Evolutionary conservation across 768 basidiomycete genomes (phyloP).

Genomic region (Boletus coccyginus): DNA sequence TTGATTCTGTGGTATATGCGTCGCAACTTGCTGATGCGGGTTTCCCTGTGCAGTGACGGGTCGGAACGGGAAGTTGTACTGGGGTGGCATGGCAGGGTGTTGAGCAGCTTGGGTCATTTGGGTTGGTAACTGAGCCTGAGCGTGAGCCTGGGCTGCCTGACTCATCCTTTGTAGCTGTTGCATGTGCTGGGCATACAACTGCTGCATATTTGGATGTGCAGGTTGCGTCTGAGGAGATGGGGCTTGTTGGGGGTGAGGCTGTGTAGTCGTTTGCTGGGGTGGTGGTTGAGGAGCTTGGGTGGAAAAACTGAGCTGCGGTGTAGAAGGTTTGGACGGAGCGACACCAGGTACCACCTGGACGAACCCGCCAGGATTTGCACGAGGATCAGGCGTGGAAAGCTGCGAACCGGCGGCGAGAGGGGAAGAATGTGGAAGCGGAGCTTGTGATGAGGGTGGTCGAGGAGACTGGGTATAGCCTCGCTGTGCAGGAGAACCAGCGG

Average conservation of each 20-base stretch:
- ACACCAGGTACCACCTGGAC: slow-evolving; percentile 22
- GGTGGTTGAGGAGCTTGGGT: slow-evolving; percentile 16
- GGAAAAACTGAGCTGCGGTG: slow-evolving; percentile 28
- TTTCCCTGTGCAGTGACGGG: slow-evolving; percentile 28
- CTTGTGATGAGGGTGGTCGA: slow-evolving; percentile 32
- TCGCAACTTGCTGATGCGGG: slow-evolving; percentile 24
- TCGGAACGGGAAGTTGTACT: slow-evolving; percentile 36
- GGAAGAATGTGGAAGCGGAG: slow-evolving; percentile 29
- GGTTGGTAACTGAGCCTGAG: slow-evolving; percentile 23
- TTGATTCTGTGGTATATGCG: slow-evolving; percentile 26
- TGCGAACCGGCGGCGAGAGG: slow-evolving; percentile 30
- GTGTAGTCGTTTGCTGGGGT: slow-evolving; percentile 21
- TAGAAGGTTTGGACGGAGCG: slow-evolving; percentile 28
- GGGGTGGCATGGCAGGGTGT: slow-evolving; percentile 23
- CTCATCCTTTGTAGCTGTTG: slow-evolving; percentile 18
- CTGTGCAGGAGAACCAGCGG: slow-evolving; percentile 29
- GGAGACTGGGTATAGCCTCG: slow-evolving; percentile 36
- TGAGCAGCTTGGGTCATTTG: slow-evolving; percentile 26
- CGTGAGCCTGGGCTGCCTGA: slow-evolving; percentile 27
- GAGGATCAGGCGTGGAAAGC: slow-evolving; percentile 25
- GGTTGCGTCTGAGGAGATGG: slow-evolving; percentile 20
- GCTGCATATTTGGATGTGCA: slow-evolving; percentile 14
- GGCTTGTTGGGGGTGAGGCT: slow-evolving; percentile 22
- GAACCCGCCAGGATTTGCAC: slow-evolving; percentile 21
- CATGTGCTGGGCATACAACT: slow-evolving; percentile 16